Conservation (phyloP, 208 protist species). For the Leishmania amazonensis region DNA sequence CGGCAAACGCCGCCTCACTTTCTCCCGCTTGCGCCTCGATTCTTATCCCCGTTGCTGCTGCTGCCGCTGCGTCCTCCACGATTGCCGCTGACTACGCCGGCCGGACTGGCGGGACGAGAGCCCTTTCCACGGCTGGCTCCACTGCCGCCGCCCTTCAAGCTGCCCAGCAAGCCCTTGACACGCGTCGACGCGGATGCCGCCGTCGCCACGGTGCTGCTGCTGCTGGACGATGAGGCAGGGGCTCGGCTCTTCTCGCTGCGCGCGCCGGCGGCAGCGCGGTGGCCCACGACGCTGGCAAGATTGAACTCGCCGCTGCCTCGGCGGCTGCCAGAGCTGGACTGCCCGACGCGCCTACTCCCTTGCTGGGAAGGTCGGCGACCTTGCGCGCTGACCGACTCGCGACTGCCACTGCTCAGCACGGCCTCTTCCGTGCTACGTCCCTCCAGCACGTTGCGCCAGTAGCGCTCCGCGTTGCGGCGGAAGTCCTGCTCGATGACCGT, state of each 20-base stretch:
- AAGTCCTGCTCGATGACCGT: slow-evolving; percentile 81
- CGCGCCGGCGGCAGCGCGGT: slow-evolving; percentile 8
- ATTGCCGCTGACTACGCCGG: slow-evolving; percentile 11
- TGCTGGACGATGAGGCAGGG: background rate
- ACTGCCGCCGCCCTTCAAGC: slow-evolving; percentile 26
- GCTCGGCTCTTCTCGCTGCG: background rate
- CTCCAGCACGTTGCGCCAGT: slow-evolving; percentile 86
- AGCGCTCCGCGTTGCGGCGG: slow-evolving; percentile 84
- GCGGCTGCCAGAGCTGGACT: slow-evolving; percentile 7
- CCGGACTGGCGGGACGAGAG: slow-evolving; percentile 23
- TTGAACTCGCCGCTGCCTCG: slow-evolving; percentile 24
- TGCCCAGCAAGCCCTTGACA: slow-evolving; percentile 28
- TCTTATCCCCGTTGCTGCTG: slow-evolving; percentile 2
- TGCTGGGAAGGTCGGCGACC: slow-evolving; percentile 20
- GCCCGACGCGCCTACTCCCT: slow-evolving; percentile 1
- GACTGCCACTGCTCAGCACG: slow-evolving; percentile 16
- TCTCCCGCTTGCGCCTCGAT: slow-evolving; percentile 1
- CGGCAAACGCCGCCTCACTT: background rate
- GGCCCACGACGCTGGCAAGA: slow-evolving; percentile 27
- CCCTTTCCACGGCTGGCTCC: slow-evolving; percentile 14
- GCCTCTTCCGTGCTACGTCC: slow-evolving; percentile 59
- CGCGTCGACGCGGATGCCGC: slow-evolving; percentile 12
- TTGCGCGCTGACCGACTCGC: background rate
- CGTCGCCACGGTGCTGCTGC: background rate
- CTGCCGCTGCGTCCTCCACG: slow-evolving; percentile 5